Percentiles rank a stretch among this genome's conserved stretches.
These are phyloP conservation scores for Candolleomyces aberdarensis DNA, from an alignment of 768 basidiomycete genomes.

Conservation along the genomic window DNA sequence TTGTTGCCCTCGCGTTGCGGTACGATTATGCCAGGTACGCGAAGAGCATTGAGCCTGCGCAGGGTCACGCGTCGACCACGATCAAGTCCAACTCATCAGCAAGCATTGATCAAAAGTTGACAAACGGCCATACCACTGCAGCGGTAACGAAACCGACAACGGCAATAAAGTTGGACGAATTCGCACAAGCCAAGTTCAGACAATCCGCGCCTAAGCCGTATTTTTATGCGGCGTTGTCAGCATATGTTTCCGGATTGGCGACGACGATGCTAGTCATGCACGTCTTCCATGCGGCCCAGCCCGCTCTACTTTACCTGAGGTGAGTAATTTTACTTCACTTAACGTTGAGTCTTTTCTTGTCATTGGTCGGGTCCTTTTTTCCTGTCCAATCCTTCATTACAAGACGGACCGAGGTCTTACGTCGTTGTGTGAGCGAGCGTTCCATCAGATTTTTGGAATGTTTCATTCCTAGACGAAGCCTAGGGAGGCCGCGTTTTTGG, in stretches of 20 bases:
- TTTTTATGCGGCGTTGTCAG: slow-evolving; percentile 64
- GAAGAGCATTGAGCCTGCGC: not conserved
- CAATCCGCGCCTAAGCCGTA: slow-evolving; percentile 61
- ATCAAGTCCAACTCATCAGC: not conserved
- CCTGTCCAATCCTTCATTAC: not conserved
- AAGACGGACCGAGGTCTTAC: not conserved
- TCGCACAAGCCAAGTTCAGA: not conserved
- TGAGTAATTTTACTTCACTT: slow-evolving; percentile 27
- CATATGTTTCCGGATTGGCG: slow-evolving; percentile 71
- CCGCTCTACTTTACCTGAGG: slow-evolving; percentile 91
- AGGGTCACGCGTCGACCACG: not conserved
- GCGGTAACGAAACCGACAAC: not conserved
- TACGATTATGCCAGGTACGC: slow-evolving; percentile 53
- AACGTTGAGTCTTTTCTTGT: not conserved
- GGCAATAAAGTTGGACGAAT: slow-evolving; percentile 3
- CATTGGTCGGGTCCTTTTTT: not conserved
- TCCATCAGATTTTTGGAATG: not conserved
- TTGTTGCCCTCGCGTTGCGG: slow-evolving; percentile 83
- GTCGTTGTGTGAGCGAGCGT: not conserved
- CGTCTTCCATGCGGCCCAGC: slow-evolving; percentile 70
- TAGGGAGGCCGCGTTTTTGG: not conserved
- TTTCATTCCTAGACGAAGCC: not conserved
- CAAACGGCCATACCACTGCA: slow-evolving; percentile 33
- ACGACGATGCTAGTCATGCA: slow-evolving; percentile 89
- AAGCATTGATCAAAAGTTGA: not conserved